These are phyloP conservation scores for Linnemannia exigua DNA, from an alignment of 192 early-diverging fungal genomes.

Conservation along the genomic window DNA sequence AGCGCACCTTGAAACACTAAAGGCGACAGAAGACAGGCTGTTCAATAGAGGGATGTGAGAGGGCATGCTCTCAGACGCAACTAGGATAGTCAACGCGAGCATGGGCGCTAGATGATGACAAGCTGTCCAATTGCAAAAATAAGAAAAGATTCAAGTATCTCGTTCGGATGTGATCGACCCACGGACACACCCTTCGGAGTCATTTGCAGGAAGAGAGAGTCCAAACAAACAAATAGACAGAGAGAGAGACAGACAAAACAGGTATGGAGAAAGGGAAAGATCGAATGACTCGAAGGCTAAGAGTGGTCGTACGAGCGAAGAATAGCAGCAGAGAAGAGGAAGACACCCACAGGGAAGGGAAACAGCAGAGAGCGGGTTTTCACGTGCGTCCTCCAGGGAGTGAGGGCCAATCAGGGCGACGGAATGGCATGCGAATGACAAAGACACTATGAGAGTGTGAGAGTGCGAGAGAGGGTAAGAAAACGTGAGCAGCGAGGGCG, in stretches of 20 bases:
- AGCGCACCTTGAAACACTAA: neutral
- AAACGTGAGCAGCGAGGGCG: neutral
- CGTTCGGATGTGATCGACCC: neutral
- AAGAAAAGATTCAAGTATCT: neutral
- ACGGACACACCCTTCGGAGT: conserved; percentile 2
- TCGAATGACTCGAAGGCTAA: conserved; percentile 3
- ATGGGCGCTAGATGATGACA: neutral
- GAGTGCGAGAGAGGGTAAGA: too few species aligned
- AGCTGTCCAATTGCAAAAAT: neutral
- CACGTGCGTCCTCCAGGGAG: neutral
- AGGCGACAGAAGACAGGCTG: too few species aligned
- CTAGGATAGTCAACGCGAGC: neutral
- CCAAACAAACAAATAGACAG: too few species aligned
- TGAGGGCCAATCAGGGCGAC: neutral
- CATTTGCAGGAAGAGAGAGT: neutral
- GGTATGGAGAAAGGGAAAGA: neutral
- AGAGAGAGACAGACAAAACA: neutral
- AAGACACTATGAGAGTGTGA: neutral
- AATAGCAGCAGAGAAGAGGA: neutral
- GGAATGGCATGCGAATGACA: neutral
- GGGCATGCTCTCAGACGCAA: too few species aligned
- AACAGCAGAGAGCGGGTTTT: neutral
- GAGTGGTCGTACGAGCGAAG: neutral
- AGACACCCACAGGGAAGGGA: neutral
- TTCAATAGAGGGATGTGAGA: too few species aligned